Conservation (phyloP, 805 yeast genomes). For the Saturnispora ahearnii region DNA sequence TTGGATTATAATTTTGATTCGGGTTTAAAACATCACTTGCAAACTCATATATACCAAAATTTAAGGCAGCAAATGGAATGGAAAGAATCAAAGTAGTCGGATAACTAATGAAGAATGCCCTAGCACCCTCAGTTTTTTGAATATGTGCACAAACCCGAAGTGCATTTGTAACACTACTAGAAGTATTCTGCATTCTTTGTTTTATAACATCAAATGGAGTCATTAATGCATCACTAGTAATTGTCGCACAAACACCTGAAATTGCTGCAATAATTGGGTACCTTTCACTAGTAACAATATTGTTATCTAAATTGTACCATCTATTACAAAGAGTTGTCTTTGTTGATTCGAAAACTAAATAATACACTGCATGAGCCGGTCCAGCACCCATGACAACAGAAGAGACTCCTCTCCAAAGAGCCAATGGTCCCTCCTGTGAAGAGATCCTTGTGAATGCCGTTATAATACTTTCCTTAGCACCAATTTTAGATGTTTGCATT, state of each 20-base stretch:
- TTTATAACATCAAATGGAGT: constrained; percentile 94
- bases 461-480: constrained; percentile 38
- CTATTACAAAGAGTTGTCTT: constrained; percentile 44
- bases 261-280: constrained; percentile 78
- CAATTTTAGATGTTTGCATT: constrained; percentile 56
- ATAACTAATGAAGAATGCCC: constrained; percentile 85
- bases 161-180: constrained; percentile 13
- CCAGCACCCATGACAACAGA: constrained; percentile 97
- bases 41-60: constrained; percentile 87
- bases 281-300: constrained; percentile 48
- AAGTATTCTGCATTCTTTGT: constrained; percentile 75
- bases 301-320: constrained; percentile 26
- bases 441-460: constrained; percentile 65
- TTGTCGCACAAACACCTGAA: constrained; percentile 88
- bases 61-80: constrained; percentile 90
- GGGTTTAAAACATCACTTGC: constrained; percentile 77
- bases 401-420: constrained; percentile 90
- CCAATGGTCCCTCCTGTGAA: constrained; percentile 79
- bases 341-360: constrained; percentile 83
- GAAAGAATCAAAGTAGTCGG: constrained; percentile 90
- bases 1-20: constrained; percentile 68
- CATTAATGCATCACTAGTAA: constrained; percentile 92
- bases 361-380: constrained; percentile 96
- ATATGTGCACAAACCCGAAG: constrained; percentile 32
- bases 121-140: constrained; percentile 54